These are phyloP conservation scores for Avena atlantica DNA, from an alignment of 176 grass and related monocot genomes.

Conservation along the genomic window DNA sequence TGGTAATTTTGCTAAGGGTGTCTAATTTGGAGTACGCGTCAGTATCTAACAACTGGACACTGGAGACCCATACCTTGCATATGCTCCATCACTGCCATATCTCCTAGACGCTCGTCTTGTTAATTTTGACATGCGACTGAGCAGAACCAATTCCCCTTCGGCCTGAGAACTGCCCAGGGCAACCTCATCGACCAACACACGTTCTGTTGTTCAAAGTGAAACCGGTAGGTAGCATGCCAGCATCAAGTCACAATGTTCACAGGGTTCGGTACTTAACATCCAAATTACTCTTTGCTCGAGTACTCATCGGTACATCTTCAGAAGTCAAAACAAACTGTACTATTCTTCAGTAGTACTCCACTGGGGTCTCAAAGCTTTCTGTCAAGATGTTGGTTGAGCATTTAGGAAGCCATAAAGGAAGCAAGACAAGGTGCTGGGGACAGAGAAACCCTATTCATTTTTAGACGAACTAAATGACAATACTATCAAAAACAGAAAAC, in stretches of 20 bases:
- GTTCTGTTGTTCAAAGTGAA: background rate
- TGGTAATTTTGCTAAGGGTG: background rate
- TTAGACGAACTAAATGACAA: background rate
- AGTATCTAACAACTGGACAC: background rate
- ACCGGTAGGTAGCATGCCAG: background rate
- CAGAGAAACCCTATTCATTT: background rate
- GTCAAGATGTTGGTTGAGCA: constrained; percentile 18
- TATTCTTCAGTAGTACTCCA: background rate
- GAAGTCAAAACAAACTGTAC: background rate
- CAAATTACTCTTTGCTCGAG: background rate
- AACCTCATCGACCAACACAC: background rate
- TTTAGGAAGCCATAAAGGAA: background rate
- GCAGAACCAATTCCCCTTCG: background rate
- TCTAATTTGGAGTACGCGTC: background rate
- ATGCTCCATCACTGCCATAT: constrained; percentile 8
- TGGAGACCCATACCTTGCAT: background rate
- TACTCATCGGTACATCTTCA: background rate
- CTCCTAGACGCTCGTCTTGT: background rate
- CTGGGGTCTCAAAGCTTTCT: background rate
- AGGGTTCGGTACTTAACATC: background rate
- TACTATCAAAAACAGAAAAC: background rate
- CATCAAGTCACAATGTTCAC: constrained; percentile 10
- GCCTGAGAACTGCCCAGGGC: background rate
- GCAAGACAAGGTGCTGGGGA: constrained; percentile 7
- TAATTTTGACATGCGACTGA: constrained; percentile 9